Base-by-base conservation (phyloP, 768 basidiomycete genomes). In the Lentinula sp. region DNA sequence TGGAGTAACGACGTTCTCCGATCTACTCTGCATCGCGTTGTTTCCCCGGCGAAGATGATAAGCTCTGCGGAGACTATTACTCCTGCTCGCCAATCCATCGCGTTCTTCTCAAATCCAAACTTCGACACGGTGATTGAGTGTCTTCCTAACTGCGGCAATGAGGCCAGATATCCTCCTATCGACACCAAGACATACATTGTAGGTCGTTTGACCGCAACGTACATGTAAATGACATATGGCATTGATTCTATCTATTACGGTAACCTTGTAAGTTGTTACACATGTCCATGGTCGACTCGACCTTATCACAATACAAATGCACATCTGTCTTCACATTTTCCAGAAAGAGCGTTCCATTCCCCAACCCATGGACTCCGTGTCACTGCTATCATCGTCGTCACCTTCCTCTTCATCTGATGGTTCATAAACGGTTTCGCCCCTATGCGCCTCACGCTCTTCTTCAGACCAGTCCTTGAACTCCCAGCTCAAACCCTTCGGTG, bases 91-190 rank as follows among this genome's bases (percentile, higher is more conserved):
- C 89, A 91, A 68, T 91, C 89, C 8, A 87, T 93, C 56, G 92
- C 89, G 7, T 94, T 90, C 77, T 94, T 94, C 74, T 91, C 88
- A 76, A 93, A 89, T 66, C 91, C 91, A 3, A 91, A 93, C 64
- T 84, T 82, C 66, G 79, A 79, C 45, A 76, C 88, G 13, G 75
- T 79, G 61, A 86, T 94, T 59, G 76, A 84, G 15, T 90, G 91
- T 64, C 72, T 93, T 31, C 89, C 91, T 18, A 88, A 82, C 60
- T 84, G 86, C 34, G 85, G 83, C 34, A 68, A 71, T 34, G 73
- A 74, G 57, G 73, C 78, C 9, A 91, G 87, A 73, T 91, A 93
- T 69, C 74, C 80, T n/a, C 73, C 89, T 1, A 77, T 93, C 57
- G 87, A 83, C 56, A 83, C 91, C 2, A 89, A 87, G 60, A 80